Evolutionary conservation across 1,139 yeast species (phyloP).

Genomic region (Debaryomyces coudertii): DNA sequence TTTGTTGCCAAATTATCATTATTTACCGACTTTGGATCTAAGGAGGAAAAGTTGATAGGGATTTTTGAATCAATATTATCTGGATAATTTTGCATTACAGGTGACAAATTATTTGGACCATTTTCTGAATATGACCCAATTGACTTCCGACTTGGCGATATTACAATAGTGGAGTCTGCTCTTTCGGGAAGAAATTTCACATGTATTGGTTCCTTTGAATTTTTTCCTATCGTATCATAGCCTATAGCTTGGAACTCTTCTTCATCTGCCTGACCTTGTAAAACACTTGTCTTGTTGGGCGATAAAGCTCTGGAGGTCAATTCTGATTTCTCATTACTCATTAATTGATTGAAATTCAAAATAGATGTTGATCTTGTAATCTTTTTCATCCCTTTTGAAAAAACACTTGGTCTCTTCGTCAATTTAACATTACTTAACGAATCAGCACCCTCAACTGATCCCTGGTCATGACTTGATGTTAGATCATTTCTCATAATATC

Average conservation of each 20-base stretch:
- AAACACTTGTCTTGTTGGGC: neutral
- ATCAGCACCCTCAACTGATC: neutral
- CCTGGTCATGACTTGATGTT: neutral
- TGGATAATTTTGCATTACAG: neutral
- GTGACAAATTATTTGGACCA: neutral
- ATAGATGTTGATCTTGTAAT: constrained; percentile 26
- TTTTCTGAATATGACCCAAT: neutral
- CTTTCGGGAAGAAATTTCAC: constrained; percentile 33
- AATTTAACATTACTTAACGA: constrained; percentile 1
- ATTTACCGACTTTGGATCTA: constrained; percentile 31
- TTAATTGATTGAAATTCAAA: constrained; percentile 20
- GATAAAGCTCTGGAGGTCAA: neutral
- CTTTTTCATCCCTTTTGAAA: constrained; percentile 26
- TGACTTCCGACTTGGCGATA: constrained; percentile 21
- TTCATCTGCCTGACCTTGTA: constrained; percentile 1
- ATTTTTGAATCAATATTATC: constrained; percentile 8
- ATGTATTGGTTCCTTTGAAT: constrained; percentile 33
- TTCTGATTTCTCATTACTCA: constrained; percentile 5
- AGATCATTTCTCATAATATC: constrained; percentile 9
- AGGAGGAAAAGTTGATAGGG: constrained; percentile 26
- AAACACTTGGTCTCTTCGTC: constrained; percentile 21
- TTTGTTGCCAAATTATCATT: constrained; percentile 17
- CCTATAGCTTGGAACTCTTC: constrained; percentile 38
- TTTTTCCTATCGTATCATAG: constrained; percentile 29
- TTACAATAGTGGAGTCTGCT: constrained; percentile 1